phyloP scores from a whole-genome alignment of 805 yeast species.

The Huiozyma naganishii region DNA sequence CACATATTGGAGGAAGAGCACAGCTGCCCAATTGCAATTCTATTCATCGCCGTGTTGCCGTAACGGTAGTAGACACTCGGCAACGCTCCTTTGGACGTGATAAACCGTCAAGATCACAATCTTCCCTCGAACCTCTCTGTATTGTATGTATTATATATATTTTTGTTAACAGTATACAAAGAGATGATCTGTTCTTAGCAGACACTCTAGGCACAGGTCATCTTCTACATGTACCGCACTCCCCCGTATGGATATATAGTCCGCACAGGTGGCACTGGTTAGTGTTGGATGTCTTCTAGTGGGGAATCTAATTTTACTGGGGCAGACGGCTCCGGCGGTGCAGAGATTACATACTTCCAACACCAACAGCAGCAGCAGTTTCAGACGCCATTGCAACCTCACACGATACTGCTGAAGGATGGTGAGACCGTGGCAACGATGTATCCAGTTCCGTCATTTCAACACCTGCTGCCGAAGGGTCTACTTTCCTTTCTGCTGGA shows the following conservation, averaged over 20 bases:
- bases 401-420: constrained; percentile 72
- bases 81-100: background rate
- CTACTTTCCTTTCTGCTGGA: constrained; percentile 73
- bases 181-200: too few relatives aligned
- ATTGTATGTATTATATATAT: too few relatives aligned
- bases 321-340: too few relatives aligned
- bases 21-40: constrained; percentile 77
- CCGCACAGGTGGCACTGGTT: too few relatives aligned
- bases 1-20: constrained; percentile 57
- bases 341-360: background rate
- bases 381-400: constrained; percentile 35
- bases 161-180: too few relatives aligned
- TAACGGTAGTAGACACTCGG: background rate
- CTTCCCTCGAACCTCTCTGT: background rate
- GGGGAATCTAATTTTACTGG: too few relatives aligned
- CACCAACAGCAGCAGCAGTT: background rate
- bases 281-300: too few relatives aligned
- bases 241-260: too few relatives aligned
- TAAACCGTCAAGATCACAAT: background rate
- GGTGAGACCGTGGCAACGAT: constrained; percentile 90
- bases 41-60: background rate
- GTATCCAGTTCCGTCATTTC: constrained; percentile 64
- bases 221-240: too few relatives aligned
- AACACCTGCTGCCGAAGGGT: constrained; percentile 58
- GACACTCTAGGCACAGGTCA: too few relatives aligned